Conservation (phyloP, 371 early-diverging fungal species). For the Dinochytrium kinnereticum region DNA sequence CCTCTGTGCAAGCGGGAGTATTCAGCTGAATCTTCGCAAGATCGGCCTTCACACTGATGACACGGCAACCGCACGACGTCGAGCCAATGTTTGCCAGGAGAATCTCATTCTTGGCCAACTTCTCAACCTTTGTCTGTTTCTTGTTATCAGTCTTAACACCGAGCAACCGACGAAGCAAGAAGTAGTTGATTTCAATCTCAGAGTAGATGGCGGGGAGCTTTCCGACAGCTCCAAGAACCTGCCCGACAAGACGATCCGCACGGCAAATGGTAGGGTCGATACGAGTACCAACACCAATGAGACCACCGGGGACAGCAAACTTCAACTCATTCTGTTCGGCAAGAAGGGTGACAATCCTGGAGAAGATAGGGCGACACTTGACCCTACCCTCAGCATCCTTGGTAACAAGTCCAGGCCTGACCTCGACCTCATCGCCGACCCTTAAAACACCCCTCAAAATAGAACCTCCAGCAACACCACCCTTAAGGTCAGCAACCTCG, state of each 20-base stretch:
- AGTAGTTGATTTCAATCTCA: conserved; percentile 96
- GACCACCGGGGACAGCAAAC: conserved; percentile 99
- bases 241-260: conserved; percentile 99
- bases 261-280: conserved; percentile 99
- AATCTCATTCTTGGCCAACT: conserved; percentile 94
- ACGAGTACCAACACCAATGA: conserved; percentile 99
- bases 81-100: conserved; percentile 99
- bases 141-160: conserved; percentile 97
- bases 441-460: conserved; percentile 96
- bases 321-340: conserved; percentile 95
- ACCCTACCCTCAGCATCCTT: conserved; percentile 92
- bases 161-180: conserved; percentile 94
- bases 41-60: conserved; percentile 92
- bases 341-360: conserved; percentile 90
- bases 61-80: conserved; percentile 97
- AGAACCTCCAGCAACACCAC: conserved; percentile 99
- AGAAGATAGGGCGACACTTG: conserved; percentile 91
- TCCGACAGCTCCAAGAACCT: conserved; percentile 97
- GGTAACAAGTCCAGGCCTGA: conserved; percentile 98
- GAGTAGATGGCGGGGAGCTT: conserved; percentile 96
- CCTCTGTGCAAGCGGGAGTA: conserved; percentile 97
- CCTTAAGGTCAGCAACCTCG: conserved; percentile 93
- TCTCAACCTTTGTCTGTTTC: conserved; percentile 94
- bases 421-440: conserved; percentile 98
- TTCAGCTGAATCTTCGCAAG: conserved; percentile 93